Percentiles rank a stretch among this genome's conserved stretches.
Evolutionary conservation across 169 alveolate genomes (phyloP).

Genomic region (Theileria orientalis): DNA sequence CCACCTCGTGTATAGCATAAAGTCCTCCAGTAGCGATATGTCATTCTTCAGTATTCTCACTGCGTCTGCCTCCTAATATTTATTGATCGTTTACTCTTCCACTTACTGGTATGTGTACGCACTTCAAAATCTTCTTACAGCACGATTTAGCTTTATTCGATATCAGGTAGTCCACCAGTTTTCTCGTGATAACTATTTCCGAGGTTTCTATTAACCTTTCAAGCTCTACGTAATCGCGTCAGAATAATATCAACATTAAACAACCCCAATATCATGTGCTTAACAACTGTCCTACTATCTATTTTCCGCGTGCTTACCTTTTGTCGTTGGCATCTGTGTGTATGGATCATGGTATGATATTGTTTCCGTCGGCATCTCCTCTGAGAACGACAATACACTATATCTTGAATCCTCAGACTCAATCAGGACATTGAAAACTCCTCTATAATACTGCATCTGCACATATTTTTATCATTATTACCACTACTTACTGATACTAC

Average conservation of each 20-base stretch:
- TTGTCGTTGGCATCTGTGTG: not conserved
- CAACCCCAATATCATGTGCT: not conserved
- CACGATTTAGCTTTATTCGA: slow-evolving; percentile 33
- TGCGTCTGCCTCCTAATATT: slow-evolving; percentile 33
- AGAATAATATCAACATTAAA: not conserved
- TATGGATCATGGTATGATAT: not conserved
- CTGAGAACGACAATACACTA: not conserved
- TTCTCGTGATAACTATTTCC: slow-evolving; percentile 26
- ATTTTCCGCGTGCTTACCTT: not conserved
- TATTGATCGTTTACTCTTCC: not conserved
- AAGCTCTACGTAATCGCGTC: slow-evolving; percentile 7
- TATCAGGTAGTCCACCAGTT: slow-evolving; percentile 50
- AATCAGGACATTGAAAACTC: not conserved
- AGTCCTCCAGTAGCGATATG: slow-evolving; percentile 33
- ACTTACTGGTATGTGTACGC: slow-evolving; percentile 43
- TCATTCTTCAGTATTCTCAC: slow-evolving; percentile 22
- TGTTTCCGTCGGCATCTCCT: not conserved
- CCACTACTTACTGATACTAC: not conserved
- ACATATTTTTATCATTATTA: not conserved
- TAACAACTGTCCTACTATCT: not conserved
- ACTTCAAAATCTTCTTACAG: slow-evolving; percentile 46
- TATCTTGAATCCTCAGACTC: not conserved
- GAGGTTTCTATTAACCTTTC: slow-evolving; percentile 19
- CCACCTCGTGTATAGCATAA: slow-evolving; percentile 53
- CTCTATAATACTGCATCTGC: not conserved